phyloP scores from a whole-genome alignment of 305 asterid species.

The Solanum hybrid region DNA sequence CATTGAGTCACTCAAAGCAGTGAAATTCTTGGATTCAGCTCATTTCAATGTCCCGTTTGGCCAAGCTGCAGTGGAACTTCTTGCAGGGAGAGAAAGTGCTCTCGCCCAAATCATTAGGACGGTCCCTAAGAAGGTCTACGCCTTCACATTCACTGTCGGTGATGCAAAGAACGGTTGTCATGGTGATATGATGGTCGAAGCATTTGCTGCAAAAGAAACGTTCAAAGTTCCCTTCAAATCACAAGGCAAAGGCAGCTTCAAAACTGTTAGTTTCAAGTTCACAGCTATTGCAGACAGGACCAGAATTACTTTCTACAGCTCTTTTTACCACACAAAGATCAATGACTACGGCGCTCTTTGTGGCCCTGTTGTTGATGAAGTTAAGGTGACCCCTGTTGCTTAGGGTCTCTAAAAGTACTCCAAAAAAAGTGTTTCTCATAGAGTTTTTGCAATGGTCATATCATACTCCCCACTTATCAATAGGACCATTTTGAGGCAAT shows the following conservation, averaged over 20 bases:
- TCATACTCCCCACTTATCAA: background rate
- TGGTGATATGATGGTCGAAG: constrained; percentile 37
- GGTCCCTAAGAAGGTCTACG: constrained; percentile 22
- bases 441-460: constrained; percentile 7
- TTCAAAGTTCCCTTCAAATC: constrained; percentile 26
- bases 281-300: constrained; percentile 22
- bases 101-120: constrained; percentile 31
- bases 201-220: constrained; percentile 26
- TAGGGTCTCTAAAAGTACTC: background rate
- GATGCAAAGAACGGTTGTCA: constrained; percentile 34
- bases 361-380: constrained; percentile 79
- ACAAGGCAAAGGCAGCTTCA: constrained; percentile 21
- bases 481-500: background rate
- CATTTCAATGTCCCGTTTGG: constrained; percentile 38
- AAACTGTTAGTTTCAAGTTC: constrained; percentile 23
- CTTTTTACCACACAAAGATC: constrained; percentile 35
- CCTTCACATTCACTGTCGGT: constrained; percentile 19
- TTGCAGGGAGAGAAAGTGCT: constrained; percentile 37
- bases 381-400: constrained; percentile 35
- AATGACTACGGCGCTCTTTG: constrained; percentile 57
- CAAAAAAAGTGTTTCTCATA: background rate
- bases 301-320: constrained; percentile 32
- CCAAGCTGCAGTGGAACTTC: constrained; percentile 27
- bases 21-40: constrained; percentile 21
- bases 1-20: constrained; percentile 36